phyloP scores from a whole-genome alignment of 352 stramenopile genomes.

The Pythium volutum region DNA sequence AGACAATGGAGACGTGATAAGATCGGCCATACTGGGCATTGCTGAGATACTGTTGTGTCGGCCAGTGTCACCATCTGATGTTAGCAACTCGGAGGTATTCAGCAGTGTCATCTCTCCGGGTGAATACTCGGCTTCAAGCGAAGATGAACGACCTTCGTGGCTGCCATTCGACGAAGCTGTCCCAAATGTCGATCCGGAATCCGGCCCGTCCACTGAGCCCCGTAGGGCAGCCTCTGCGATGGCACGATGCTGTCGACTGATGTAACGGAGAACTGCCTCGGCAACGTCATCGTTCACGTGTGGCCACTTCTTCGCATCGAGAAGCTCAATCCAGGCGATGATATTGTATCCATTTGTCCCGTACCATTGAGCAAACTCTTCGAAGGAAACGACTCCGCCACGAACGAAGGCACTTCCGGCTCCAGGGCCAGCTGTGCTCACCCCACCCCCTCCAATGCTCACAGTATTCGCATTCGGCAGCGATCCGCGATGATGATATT shows the following conservation, averaged over 20 bases:
- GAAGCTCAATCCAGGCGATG: constrained; percentile 85
- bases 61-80: constrained; percentile 33
- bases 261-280: constrained; percentile 75
- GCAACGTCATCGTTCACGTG: constrained; percentile 55
- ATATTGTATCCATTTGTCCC: constrained; percentile 74
- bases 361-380: constrained; percentile 88
- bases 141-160: constrained; percentile 33
- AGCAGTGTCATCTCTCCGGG: constrained; percentile 34
- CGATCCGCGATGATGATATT: constrained; percentile 72
- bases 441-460: constrained; percentile 49
- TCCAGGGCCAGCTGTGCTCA: constrained; percentile 49
- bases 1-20: constrained; percentile 53
- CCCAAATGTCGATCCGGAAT: constrained; percentile 57
- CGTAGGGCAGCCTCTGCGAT: constrained; percentile 29
- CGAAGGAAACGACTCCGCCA: constrained; percentile 76
- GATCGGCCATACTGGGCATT: constrained; percentile 61
- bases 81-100: constrained; percentile 39
- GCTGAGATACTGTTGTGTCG: constrained; percentile 25
- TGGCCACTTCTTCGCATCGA: constrained; percentile 84
- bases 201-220: constrained; percentile 31
- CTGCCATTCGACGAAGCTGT: constrained; percentile 71
- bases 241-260: constrained; percentile 64
- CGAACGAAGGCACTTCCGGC: constrained; percentile 67
- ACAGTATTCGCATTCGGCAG: constrained; percentile 58
- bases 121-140: constrained; percentile 41